Evolutionary conservation across 148 eudicot species (phyloP).

Genomic region (Silene conica): DNA sequence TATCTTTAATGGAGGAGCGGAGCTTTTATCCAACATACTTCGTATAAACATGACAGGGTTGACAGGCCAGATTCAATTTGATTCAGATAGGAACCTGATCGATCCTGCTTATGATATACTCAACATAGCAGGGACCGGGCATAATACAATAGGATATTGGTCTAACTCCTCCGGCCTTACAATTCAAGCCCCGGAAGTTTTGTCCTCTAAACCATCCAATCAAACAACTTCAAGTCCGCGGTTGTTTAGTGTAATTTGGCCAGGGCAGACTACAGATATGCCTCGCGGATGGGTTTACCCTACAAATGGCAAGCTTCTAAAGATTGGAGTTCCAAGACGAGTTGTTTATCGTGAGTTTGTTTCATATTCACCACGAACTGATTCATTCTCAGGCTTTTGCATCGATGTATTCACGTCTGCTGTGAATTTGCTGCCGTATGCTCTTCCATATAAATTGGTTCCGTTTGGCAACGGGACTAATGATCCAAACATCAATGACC

Average conservation of each 20-base stretch:
- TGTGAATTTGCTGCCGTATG: conserved; percentile 34
- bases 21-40: conserved; percentile 39
- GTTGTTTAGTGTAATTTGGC: conserved; percentile 41
- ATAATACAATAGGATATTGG: conserved; percentile 62
- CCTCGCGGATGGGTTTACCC: conserved; percentile 41
- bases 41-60: conserved; percentile 42
- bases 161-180: conserved; percentile 59
- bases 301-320: conserved; percentile 28
- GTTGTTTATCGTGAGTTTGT: conserved; percentile 37
- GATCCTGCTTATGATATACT: conserved; percentile 59
- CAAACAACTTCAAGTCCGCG: conserved; percentile 36
- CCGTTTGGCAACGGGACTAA: conserved; percentile 27
- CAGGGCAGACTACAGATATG: conserved; percentile 29
- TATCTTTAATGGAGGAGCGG: conserved; percentile 54
- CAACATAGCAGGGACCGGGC: conserved; percentile 57
- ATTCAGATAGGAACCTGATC: conserved; percentile 28
- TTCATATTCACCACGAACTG: conserved; percentile 17
- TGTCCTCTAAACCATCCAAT: conserved; percentile 34
- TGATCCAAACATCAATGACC: conserved; percentile 28
- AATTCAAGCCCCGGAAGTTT: conserved; percentile 45
- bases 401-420: conserved; percentile 42
- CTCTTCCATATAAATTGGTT: conserved; percentile 36
- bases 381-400: conserved; percentile 34
- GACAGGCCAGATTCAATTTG: conserved; percentile 48
- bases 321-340: conserved; percentile 39